A percentile compares a stretch with the other conserved stretches of the same genome.
phyloP scores from a whole-genome alignment of 225 moss, liverwort and hornwort genomes.

The Climacium dendroides region DNA sequence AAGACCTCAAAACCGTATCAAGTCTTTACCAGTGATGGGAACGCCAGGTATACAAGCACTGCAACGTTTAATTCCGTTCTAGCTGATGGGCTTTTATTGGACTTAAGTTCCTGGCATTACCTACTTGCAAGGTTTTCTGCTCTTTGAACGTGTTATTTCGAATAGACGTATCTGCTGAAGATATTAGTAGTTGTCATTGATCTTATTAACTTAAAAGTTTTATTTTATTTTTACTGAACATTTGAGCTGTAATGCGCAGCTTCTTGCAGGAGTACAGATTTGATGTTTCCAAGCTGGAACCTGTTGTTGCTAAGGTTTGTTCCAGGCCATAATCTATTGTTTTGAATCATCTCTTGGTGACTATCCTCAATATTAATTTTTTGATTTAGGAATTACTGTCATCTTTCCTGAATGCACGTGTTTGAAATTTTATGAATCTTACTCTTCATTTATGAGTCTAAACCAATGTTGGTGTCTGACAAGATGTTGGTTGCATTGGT shows the following conservation, averaged over 20 bases:
- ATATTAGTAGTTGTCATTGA: background rate
- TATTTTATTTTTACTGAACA: background rate
- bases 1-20: constrained; percentile 72
- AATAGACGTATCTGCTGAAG: background rate
- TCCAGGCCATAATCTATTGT: background rate
- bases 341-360: background rate
- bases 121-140: background rate
- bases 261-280: constrained; percentile 73
- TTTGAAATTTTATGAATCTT: background rate
- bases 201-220: background rate
- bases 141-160: background rate
- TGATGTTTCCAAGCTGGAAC: constrained; percentile 92
- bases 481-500: background rate
- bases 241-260: constrained; percentile 26
- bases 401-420: background rate
- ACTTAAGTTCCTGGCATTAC: background rate
- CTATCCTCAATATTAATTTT: background rate
- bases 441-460: background rate
- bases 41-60: constrained; percentile 45
- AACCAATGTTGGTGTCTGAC: background rate
- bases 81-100: background rate
- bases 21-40: constrained; percentile 54
- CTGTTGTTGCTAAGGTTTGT: constrained; percentile 86
- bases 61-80: background rate
- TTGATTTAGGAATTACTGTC: background rate